Percentiles rank a stretch among this genome's conserved stretches.
These are phyloP conservation scores for Sanguinoderma infundibulare DNA, from an alignment of 1,284 basidiomycete species.

Conservation along the genomic window DNA sequence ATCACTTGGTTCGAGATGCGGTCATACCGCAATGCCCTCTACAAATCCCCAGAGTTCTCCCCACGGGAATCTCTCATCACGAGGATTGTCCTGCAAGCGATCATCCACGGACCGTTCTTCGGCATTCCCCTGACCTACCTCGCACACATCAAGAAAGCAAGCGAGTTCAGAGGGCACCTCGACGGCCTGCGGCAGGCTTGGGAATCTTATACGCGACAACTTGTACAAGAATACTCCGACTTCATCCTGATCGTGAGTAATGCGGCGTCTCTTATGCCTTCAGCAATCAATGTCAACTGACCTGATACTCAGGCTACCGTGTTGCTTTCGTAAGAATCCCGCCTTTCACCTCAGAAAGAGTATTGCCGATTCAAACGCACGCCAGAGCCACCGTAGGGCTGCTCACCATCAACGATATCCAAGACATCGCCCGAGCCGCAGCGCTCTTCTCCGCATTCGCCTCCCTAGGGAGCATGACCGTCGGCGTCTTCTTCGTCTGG, in stretches of 20 bases:
- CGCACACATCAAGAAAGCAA: conserved; percentile 49
- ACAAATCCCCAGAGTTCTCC: conserved; percentile 21
- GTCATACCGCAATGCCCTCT: conserved; percentile 29
- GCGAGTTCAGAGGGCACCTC: conserved; percentile 53
- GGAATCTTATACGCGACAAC: conserved; percentile 50
- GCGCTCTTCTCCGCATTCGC: conserved; percentile 52
- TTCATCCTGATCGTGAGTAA: conserved; percentile 54
- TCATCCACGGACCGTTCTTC: conserved; percentile 52
- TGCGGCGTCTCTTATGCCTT: background rate
- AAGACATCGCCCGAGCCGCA: conserved; percentile 42
- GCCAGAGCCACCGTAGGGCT: conserved; percentile 54
- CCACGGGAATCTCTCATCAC: conserved; percentile 18
- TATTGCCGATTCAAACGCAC: background rate
- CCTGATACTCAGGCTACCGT: conserved; percentile 51
- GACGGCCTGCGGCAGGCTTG: conserved; percentile 51
- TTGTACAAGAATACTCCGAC: conserved; percentile 57
- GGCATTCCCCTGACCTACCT: conserved; percentile 57
- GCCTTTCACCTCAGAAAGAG: background rate
- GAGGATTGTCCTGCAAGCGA: conserved; percentile 35
- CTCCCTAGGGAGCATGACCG: conserved; percentile 56
- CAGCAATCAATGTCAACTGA: background rate
- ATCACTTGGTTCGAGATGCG: conserved; percentile 41
- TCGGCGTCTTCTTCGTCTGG: conserved; percentile 62
- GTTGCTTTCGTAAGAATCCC: conserved; percentile 49
- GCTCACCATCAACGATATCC: conserved; percentile 48